Evolutionary conservation across 306 rosid species (phyloP).

Genomic region (Casuarina cunninghamiana): DNA sequence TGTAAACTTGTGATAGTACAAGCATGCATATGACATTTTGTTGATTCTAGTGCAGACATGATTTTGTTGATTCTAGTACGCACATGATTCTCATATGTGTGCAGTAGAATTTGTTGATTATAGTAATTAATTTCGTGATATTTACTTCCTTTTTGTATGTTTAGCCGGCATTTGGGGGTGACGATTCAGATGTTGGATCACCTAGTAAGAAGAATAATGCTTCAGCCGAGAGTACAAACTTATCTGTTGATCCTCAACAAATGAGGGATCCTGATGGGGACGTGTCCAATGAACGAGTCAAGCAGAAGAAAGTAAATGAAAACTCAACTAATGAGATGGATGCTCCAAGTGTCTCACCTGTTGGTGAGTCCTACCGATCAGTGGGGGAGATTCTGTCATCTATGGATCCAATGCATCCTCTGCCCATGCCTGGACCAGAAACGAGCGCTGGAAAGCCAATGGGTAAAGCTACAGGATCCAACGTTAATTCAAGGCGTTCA

Average conservation of each 20-base stretch:
- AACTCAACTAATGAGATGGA: conserved; percentile 55
- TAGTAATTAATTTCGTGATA: neutral
- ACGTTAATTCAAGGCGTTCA: conserved; percentile 65
- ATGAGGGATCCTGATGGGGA: conserved; percentile 46
- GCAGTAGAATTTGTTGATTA: neutral
- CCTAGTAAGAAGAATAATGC: conserved; percentile 64
- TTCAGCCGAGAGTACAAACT: conserved; percentile 52
- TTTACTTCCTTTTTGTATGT: conserved; percentile 23
- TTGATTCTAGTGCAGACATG: no score
- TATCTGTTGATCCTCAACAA: conserved; percentile 39
- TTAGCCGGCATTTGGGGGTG: conserved; percentile 69
- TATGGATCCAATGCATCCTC: conserved; percentile 68
- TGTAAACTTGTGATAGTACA: neutral
- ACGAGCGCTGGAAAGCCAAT: conserved; percentile 62
- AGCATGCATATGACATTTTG: no score
- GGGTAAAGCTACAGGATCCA: conserved; percentile 58
- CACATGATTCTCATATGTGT: neutral
- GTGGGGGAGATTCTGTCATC: conserved; percentile 90
- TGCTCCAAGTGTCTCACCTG: conserved; percentile 55
- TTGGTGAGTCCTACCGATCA: conserved; percentile 68
- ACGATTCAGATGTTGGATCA: conserved; percentile 82
- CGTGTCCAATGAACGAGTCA: conserved; percentile 52
- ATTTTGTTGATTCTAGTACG: no score
- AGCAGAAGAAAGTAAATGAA: conserved; percentile 54
- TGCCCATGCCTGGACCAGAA: conserved; percentile 50